Base-by-base conservation (phyloP, 345 rosid genomes). In the Corchorus olitorius region DNA sequence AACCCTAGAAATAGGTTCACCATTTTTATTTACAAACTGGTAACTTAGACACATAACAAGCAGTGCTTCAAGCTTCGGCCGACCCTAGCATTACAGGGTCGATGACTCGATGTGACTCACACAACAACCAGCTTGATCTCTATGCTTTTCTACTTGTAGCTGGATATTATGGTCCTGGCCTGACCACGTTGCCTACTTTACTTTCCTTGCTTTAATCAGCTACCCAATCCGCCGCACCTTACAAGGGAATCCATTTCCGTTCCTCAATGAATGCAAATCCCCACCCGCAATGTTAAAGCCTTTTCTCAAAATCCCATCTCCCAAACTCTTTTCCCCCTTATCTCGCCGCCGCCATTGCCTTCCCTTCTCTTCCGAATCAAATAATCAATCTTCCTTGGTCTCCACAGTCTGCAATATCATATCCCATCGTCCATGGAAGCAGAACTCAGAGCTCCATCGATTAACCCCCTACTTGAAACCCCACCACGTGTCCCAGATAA, bases 401-500 rank as follows among this genome's bases (percentile, higher is more conserved):
- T 73, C 82, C 19, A 77, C 65, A 68, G 73, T 88, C 46, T 76
- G 86, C 53, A 56, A 74, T 71, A 54, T 90, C n/a, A 50, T 88
- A 20, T 80, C 77, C 56, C 74, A 74, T 69, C 75, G 73, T 46
- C 76, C 77, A 34, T 90, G 92, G 94, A 79, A 82, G 53, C 76
- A 76, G 49, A 84, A 83, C 82, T 87, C 85, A 22, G 76, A 84
- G 55, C 75, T 90, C 60, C 12, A 27, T 20, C 75, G 78, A 8
- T 74, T 90, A 74, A 55, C 75, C 46, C 71, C 83, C 39, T 17
- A 46, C 53, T 85, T 90, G 56, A 72, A 59, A 22, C 88, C 92
- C 37, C 80, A 77, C 67, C 86, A 85, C 46, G 92, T 87, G 20
- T 77, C 89, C 70, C 53, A 78, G 66, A 86, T 90, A 74, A 78